Percentiles rank a stretch among this genome's conserved stretches.
These are phyloP conservation scores for Apiospora kogelbergensis DNA, from an alignment of 2,329 filamentous ascomycete species.

Conservation along the genomic window DNA sequence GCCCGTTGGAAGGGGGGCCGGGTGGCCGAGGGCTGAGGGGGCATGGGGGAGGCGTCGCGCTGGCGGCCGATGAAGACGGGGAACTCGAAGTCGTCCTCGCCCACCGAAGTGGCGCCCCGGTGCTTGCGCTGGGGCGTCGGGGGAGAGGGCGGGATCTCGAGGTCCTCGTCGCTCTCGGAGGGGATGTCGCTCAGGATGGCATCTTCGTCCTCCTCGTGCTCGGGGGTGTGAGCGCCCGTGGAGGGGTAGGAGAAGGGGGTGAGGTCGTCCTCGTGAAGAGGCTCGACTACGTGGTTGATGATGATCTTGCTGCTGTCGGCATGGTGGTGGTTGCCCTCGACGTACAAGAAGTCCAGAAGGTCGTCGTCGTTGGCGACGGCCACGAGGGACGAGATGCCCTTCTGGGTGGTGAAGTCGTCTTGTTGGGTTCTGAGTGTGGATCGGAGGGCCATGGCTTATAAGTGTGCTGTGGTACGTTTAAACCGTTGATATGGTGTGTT, in stretches of 20 bases:
- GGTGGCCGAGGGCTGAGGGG: background rate
- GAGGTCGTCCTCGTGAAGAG: conserved; percentile 13
- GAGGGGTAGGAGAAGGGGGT: conserved; percentile 19
- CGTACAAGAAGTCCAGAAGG: conserved; percentile 29
- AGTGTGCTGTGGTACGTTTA: conserved; percentile 11
- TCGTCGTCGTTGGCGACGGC: conserved; percentile 34
- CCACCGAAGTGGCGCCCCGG: conserved; percentile 20
- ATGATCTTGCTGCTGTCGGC: conserved; percentile 22
- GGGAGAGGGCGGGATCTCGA: conserved; percentile 21
- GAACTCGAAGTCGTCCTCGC: conserved; percentile 27
- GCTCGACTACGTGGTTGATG: conserved; percentile 22
- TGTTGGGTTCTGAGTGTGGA: conserved; percentile 15
- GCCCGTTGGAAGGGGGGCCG: background rate
- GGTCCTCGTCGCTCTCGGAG: conserved; percentile 23
- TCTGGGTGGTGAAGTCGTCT: conserved; percentile 25
- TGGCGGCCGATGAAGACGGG: conserved; percentile 30
- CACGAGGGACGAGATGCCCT: conserved; percentile 16
- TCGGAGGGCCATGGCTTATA: conserved; percentile 10
- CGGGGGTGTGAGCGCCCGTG: conserved; percentile 18
- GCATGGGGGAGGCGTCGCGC: background rate
- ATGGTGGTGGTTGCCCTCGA: conserved; percentile 20
- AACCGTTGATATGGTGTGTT: background rate
- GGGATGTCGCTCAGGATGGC: conserved; percentile 25
- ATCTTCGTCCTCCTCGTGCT: conserved; percentile 21
- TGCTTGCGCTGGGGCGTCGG: conserved; percentile 15